Percentiles rank a stretch among this genome's conserved stretches.
Evolutionary conservation across 192 early-diverging fungal species (phyloP).

Genomic region (Backusella tuberculispora): DNA sequence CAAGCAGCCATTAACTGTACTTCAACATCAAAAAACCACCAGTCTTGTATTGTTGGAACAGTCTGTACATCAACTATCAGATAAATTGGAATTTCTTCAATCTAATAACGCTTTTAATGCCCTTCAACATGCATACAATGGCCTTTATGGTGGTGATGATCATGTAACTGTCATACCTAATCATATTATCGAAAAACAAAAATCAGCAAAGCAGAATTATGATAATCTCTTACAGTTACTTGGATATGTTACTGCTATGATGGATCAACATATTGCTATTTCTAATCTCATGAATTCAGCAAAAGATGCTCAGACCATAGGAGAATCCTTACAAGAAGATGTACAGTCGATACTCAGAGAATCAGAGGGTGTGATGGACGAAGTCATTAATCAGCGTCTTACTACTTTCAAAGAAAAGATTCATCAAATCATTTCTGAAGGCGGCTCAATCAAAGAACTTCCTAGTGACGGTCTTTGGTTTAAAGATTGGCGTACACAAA

Average conservation of each 20-base stretch:
- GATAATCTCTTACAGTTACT: slow-evolving; percentile 8
- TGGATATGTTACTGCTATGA: slow-evolving; percentile 18
- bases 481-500: neutral
- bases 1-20: neutral
- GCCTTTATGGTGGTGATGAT: neutral
- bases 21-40: neutral
- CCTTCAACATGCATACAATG: neutral
- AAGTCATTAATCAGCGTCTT: neutral
- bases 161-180: slow-evolving; percentile 13
- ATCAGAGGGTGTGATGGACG: neutral
- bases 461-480: neutral
- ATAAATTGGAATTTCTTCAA: neutral
- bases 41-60: neutral
- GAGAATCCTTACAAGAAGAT: slow-evolving; percentile 21
- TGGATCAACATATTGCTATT: slow-evolving; percentile 24
- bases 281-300: slow-evolving; percentile 17
- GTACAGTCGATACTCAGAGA: slow-evolving; percentile 16
- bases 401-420: neutral
- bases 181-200: slow-evolving; percentile 26
- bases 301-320: slow-evolving; percentile 21
- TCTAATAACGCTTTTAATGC: neutral
- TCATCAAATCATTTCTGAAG: neutral
- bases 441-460: neutral
- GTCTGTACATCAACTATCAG: neutral
- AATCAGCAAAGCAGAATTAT: slow-evolving; percentile 22